Base-by-base conservation (phyloP, 2,329 filamentous ascomycete species). In the Trichoderma brevicompactum region DNA sequence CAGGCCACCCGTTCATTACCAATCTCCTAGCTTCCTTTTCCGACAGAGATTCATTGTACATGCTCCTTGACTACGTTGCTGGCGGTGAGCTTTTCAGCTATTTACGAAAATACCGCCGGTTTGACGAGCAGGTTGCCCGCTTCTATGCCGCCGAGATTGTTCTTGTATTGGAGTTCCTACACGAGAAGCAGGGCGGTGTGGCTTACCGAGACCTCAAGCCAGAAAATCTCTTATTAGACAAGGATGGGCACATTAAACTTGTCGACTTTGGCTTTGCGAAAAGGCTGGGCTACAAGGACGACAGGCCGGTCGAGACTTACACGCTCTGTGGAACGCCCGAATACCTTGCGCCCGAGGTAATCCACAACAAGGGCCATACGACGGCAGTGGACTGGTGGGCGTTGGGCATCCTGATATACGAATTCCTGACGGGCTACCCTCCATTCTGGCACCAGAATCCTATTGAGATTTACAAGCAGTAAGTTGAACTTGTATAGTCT, bases 221-320 rank as follows among this genome's bases (percentile, higher is more conserved):
- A 1, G 91, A 94, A 77, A 94, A 95, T 75, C 85, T 94, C 43
- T 81, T 94, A 60, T 84, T 94, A 32, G 91, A 94, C 74, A 86
- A 83, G 53, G 85, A 92, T 38, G 91, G 91, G 2, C 91, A 94
- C 77, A 87, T 94, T 71, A 92, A 92, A 77, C 82, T 94, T 55
- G 91, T 94, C 5, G 91, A 94, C 76, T 94, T 94, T 79, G 91
- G 91, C 10, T 94, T 94, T 74, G 91, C 91, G 50, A 94, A 94
- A 81, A 87, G 90, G 68, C 82, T 94, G 28, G 89, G 90, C 43
- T 79, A 81, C 69, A 72, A 78, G 63, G 79, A 80, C 52, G 79
- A 81, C 52, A 77, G 78, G 38, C 81, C 82, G 6, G 80, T 82
- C 56, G 91, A 94, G 78, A 94, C 91, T 6, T 94, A 94, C 72